A percentile compares a stretch with the other conserved stretches of the same genome.
Evolutionary conservation across 371 early-diverging fungal genomes (phyloP).

Genomic region (Massospora cicadina): DNA sequence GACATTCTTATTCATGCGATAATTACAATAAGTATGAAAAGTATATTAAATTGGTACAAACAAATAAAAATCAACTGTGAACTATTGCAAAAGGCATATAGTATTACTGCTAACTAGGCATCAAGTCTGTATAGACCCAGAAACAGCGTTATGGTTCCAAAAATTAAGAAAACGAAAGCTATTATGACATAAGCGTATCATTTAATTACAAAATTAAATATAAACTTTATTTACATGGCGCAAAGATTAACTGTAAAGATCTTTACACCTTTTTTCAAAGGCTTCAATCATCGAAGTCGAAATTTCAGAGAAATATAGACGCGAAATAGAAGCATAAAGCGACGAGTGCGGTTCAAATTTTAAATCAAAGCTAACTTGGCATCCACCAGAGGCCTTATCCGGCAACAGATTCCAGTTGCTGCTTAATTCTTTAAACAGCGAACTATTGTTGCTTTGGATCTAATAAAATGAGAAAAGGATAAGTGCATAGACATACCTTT

Average conservation of each 20-base stretch:
- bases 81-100: too few species aligned
- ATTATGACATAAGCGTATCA: too few species aligned
- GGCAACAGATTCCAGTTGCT: not conserved
- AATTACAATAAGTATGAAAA: too few species aligned
- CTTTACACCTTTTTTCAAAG: not conserved
- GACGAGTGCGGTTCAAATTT: not conserved
- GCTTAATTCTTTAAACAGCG: not conserved
- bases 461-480: not conserved
- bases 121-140: too few species aligned
- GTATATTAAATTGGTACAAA: too few species aligned
- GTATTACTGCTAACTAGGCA: too few species aligned
- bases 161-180: too few species aligned
- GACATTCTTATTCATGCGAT: too few species aligned
- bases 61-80: too few species aligned
- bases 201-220: too few species aligned
- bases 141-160: too few species aligned
- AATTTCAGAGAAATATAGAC: not conserved
- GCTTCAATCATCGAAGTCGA: not conserved
- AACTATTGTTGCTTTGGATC: not conserved
- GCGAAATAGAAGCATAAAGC: not conserved
- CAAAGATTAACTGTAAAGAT: not conserved
- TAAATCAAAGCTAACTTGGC: not conserved
- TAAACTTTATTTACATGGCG: too few species aligned
- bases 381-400: not conserved
- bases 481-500: not conserved